A percentile compares a stretch with the other conserved stretches of the same genome.
Evolutionary conservation across 2,329 filamentous ascomycete species (phyloP).

Genomic region (Graphiopsis chlorocephala): DNA sequence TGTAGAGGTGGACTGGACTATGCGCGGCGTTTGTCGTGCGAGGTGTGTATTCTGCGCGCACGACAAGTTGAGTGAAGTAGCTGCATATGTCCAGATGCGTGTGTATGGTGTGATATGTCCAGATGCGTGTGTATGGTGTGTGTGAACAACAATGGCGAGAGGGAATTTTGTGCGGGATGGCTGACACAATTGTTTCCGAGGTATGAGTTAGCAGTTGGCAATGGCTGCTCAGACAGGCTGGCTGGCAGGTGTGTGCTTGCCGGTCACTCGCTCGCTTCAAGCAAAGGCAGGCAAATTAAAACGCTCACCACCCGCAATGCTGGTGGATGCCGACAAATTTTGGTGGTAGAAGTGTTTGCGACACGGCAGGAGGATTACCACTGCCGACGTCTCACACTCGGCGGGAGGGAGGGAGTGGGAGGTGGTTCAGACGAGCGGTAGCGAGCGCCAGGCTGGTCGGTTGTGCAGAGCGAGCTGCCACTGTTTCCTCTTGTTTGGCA

Average conservation of each 20-base stretch:
- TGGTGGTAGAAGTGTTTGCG: neutral
- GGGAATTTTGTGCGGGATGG: neutral
- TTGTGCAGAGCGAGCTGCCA: neutral
- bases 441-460: neutral
- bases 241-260: neutral
- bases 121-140: neutral
- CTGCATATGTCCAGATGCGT: constrained; percentile 12
- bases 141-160: neutral
- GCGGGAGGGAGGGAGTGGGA: neutral
- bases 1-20: neutral
- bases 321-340: neutral
- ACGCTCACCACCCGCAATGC: neutral
- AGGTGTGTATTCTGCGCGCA: constrained; percentile 12
- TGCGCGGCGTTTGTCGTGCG: constrained; percentile 12
- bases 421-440: neutral
- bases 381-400: neutral
- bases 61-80: neutral
- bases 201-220: neutral
- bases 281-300: neutral
- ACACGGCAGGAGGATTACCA: neutral
- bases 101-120: neutral
- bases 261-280: neutral
- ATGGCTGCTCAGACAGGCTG: neutral
- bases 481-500: constrained; percentile 8
- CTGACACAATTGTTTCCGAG: neutral